Evolutionary conservation across 23 red algal genomes (phyloP), one percentile per base, ranked within the genome.

Genomic region (Agarophyton chilense): DNA sequence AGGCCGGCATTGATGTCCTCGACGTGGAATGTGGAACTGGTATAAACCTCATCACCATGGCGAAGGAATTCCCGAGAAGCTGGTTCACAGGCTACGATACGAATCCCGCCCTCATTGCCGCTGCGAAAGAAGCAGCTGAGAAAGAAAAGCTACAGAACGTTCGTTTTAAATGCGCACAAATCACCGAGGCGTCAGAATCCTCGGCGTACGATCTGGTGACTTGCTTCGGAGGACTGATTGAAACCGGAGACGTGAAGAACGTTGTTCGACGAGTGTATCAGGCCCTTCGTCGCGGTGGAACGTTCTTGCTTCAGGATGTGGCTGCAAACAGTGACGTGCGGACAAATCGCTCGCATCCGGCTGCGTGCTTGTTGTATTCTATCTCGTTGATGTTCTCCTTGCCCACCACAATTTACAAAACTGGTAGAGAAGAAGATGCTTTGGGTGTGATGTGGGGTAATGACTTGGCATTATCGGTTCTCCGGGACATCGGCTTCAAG

Each of bases 61-160:
- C 90, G 14, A 83, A 82, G 50, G 79, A 72, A 24, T 93, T 78
- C 55, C 90, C 79, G 21, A 79, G 46, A 28, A 77, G 66, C 21
- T 93, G 90, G 90, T 93, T 93, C 46, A 93, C 80, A 10, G 90
- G 90, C 25, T 93, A 85, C 33, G 79, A 93, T 51, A 70, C 64
- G 13, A 83, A 93, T 52, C 62, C 79, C 25, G 62, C 61, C 12
- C 43, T 71, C 41, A 78, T 84, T 55, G 78, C 77, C 0, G 52
- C 72, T 60, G 90, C 90, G 1, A 33, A 63, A 9, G 79, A 83
- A 17, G 79, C 90, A 2, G 90, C 81, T 0, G 64, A 75, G 29
- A 83, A 90, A 42, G 86, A 71, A 33, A 78, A 78, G 49, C 44
- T 93, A 10, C 51, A 46, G 26, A 93, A 93, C 71, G 31, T 83